Conservation (phyloP, 352 stramenopile genomes). For the Globisporangium rhizosaccharum region DNA sequence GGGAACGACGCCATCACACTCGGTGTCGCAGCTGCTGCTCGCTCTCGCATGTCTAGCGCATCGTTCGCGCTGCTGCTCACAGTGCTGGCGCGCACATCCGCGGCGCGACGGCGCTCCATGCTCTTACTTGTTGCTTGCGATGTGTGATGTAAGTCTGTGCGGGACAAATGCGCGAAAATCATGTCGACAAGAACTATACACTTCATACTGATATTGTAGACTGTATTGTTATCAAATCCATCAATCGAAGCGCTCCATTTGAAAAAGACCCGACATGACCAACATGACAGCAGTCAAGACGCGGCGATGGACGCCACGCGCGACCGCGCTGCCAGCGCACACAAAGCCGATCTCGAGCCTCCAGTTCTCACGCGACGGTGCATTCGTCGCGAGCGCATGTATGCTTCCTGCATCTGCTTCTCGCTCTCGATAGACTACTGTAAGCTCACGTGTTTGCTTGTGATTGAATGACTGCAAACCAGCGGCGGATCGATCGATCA, state of each 20-base stretch:
- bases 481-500: slow-evolving; percentile 74
- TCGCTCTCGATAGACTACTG: not conserved
- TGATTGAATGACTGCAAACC: not conserved
- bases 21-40: no score
- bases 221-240: no score
- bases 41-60: no score
- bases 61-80: no score
- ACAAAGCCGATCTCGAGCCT: slow-evolving; percentile 70
- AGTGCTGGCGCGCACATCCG: no score
- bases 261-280: not conserved
- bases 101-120: no score
- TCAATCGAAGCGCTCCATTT: not conserved
- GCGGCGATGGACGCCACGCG: slow-evolving; percentile 4
- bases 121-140: no score
- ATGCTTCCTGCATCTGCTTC: slow-evolving; percentile 6
- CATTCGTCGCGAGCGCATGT: slow-evolving; percentile 66
- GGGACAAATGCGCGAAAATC: no score
- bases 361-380: slow-evolving; percentile 52
- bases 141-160: no score
- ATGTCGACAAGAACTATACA: no score
- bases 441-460: not conserved
- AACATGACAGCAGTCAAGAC: not conserved
- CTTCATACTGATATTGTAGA: no score
- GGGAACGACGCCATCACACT: no score
- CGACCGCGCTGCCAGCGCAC: slow-evolving; percentile 30